Conservation (phyloP, 2,329 filamentous ascomycete species). For the Cytospora piceae region DNA sequence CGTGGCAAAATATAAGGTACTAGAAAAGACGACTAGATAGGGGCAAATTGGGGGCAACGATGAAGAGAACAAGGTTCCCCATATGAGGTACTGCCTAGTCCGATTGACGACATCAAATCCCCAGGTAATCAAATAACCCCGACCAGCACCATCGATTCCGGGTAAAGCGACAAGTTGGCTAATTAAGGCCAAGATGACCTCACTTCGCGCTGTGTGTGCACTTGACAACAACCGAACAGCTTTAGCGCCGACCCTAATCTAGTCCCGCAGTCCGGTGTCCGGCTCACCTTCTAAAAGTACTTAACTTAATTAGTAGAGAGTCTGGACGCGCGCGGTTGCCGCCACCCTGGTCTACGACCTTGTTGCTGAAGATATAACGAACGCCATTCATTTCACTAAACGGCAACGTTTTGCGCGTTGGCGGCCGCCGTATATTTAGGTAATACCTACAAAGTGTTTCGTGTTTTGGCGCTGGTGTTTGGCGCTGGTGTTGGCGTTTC, state of each 20-base stretch:
- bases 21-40: too few relatives aligned
- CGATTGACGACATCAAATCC: neutral
- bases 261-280: neutral
- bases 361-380: neutral
- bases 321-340: neutral
- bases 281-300: neutral
- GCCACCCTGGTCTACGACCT: neutral
- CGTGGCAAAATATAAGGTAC: too few relatives aligned
- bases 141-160: neutral
- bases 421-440: neutral
- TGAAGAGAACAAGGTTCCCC: neutral
- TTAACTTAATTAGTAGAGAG: neutral
- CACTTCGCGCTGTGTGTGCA: neutral
- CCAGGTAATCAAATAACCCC: too few relatives aligned
- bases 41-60: too few relatives aligned
- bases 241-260: neutral
- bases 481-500: constrained; percentile 1
- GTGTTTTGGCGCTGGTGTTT: constrained; percentile 1
- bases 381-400: neutral
- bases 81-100: too few relatives aligned
- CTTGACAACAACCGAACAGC: neutral
- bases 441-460: neutral
- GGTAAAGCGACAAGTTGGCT: neutral
- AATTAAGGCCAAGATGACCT: neutral
- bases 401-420: neutral